Percentiles rank a stretch among this genome's conserved stretches.
These are phyloP conservation scores for Pugionium dolabratum DNA, from an alignment of 345 rosid species.

Conservation along the genomic window DNA sequence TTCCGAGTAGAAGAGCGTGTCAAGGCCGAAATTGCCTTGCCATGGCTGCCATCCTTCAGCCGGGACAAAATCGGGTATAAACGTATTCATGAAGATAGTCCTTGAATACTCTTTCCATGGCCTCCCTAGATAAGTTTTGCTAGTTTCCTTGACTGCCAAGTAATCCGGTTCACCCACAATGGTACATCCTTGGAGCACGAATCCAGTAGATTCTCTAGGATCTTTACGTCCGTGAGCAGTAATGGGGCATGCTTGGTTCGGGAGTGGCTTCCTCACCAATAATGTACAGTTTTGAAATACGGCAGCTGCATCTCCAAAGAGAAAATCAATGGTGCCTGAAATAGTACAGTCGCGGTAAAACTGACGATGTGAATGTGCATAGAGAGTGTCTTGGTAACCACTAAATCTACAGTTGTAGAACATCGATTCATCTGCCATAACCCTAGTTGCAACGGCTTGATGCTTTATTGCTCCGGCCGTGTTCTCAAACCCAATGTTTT, in stretches of 20 bases:
- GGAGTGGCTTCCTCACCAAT: slow-evolving; percentile 58
- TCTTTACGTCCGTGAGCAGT: slow-evolving; percentile 69
- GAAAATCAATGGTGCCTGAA: slow-evolving; percentile 79
- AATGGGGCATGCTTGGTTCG: slow-evolving; percentile 57
- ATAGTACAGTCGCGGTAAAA: slow-evolving; percentile 84
- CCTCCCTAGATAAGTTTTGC: slow-evolving; percentile 65
- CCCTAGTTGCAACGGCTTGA: slow-evolving; percentile 83
- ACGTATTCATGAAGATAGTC: slow-evolving; percentile 67
- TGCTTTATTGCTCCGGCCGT: slow-evolving; percentile 67
- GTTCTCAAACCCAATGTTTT: slow-evolving; percentile 81
- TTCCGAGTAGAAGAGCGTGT: slow-evolving; percentile 70
- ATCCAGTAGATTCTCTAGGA: slow-evolving; percentile 49
- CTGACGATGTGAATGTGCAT: slow-evolving; percentile 79
- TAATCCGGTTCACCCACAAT: slow-evolving; percentile 53
- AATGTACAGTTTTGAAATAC: slow-evolving; percentile 78
- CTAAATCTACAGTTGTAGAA: slow-evolving; percentile 80
- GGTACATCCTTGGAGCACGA: slow-evolving; percentile 78
- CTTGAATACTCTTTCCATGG: slow-evolving; percentile 69
- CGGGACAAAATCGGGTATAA: slow-evolving; percentile 57
- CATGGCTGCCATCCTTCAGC: slow-evolving; percentile 80
- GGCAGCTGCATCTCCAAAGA: slow-evolving; percentile 67
- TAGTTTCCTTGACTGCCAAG: slow-evolving; percentile 38
- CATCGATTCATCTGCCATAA: slow-evolving; percentile 56
- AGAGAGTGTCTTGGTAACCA: slow-evolving; percentile 81
- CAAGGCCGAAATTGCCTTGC: slow-evolving; percentile 52